Percentiles rank a stretch among this genome's conserved stretches.
Evolutionary conservation across 2,329 filamentous ascomycete genomes (phyloP).

Genomic region (Cladosporium cucumerinum): DNA sequence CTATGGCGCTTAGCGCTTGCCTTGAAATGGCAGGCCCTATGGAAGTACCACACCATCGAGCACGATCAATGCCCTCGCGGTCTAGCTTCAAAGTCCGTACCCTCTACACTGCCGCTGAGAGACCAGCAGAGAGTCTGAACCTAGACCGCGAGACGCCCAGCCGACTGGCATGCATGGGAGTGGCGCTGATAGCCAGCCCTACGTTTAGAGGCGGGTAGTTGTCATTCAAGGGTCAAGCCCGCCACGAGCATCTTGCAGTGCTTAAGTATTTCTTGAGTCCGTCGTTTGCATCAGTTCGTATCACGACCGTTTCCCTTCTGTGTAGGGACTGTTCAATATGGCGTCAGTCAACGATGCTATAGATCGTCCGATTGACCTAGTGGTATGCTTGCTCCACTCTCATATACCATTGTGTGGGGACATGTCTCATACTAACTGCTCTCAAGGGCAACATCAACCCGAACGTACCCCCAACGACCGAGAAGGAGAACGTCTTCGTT

Average conservation of each 20-base stretch:
- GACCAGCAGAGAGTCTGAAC: no score
- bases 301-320: not conserved
- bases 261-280: not conserved
- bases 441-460: constrained; percentile 31
- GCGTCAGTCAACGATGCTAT: constrained; percentile 32
- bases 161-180: not conserved
- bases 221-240: not conserved
- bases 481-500: constrained; percentile 37
- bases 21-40: constrained; percentile 1
- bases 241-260: not conserved
- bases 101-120: no score
- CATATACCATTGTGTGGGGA: not conserved
- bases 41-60: not conserved
- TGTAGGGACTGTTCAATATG: constrained; percentile 17
- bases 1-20: not conserved
- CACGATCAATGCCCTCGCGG: not conserved
- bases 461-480: constrained; percentile 33
- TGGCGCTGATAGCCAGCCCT: not conserved
- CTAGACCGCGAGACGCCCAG: not conserved
- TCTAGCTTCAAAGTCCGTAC: no score
- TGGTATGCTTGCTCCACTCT: constrained; percentile 22
- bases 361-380: constrained; percentile 33
- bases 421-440: not conserved
- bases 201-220: not conserved
- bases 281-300: not conserved